These are phyloP conservation scores for Crithidia sp. DNA, from an alignment of 208 protist species.

Conservation along the genomic window DNA sequence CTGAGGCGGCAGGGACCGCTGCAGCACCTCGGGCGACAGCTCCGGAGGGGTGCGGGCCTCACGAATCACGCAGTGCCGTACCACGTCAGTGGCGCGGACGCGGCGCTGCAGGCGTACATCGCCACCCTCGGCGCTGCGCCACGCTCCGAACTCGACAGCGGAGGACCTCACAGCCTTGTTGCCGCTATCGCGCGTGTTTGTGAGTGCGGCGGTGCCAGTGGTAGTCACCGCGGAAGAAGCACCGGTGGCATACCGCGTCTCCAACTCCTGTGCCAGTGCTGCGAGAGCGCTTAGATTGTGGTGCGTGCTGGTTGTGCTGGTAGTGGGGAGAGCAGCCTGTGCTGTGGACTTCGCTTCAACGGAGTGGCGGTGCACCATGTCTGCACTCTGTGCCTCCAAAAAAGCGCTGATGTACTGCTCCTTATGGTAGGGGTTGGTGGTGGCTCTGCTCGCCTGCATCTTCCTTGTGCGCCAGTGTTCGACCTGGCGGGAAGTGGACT, in stretches of 20 bases:
- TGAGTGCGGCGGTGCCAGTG: too few relatives aligned
- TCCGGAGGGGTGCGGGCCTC: conserved; percentile 38
- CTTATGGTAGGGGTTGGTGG: conserved; percentile 56
- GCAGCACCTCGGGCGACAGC: conserved; percentile 32
- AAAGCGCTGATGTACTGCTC: conserved; percentile 77
- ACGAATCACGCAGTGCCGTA: conserved; percentile 46
- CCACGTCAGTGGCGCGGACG: conserved; percentile 15
- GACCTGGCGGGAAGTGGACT: conserved; percentile 16
- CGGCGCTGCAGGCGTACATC: conserved; percentile 2
- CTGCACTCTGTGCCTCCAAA: conserved; percentile 59
- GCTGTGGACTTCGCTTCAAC: not conserved
- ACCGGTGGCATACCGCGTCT: conserved; percentile 3
- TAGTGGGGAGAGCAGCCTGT: not conserved
- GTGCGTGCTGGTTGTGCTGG: too few relatives aligned
- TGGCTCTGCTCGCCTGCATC: conserved; percentile 2
- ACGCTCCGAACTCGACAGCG: conserved; percentile 34
- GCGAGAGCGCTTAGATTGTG: not conserved
- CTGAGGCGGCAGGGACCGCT: conserved; percentile 16
- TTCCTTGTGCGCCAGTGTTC: conserved; percentile 16
- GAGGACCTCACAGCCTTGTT: too few relatives aligned
- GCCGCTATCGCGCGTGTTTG: too few relatives aligned
- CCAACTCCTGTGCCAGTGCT: conserved; percentile 28
- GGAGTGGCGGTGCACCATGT: conserved; percentile 19
- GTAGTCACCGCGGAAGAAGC: not conserved
- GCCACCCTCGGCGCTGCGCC: conserved; percentile 22